Base-by-base conservation (phyloP, 352 stramenopile species). In the Phytophthora litchii region DNA sequence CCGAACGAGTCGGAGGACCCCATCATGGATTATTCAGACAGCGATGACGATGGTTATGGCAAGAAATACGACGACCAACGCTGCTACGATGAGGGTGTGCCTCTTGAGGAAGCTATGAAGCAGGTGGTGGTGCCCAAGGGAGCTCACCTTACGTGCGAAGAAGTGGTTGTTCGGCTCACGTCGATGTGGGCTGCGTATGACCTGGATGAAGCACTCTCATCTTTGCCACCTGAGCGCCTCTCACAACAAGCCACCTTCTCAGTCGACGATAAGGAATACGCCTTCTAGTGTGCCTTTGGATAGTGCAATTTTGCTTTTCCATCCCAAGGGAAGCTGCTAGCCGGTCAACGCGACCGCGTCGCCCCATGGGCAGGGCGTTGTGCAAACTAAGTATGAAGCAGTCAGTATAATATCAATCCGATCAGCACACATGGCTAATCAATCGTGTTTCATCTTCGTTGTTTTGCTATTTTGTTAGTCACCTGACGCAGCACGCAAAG, bases 171-270 rank as follows among this genome's bases (percentile, higher is more conserved):
- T 35, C 80, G 85, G 3, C 61, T 94, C 41, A 89, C 74, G 17
- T 86, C 80, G 23, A 92, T 94, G 85, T 94, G 85, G 85, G 75
- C 83, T 10, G 59, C 83, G 34, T 94, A 88, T 67, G 81, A 88
- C 23, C 54, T 85, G 23, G 67, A 85, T 9, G 77, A 86, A 37
- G 74, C 70, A 46, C 70, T 88, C 7, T 74, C 77, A 37, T 70
- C 74, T 21, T 66, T 86, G 41, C 64, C 72, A 25, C 62, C 77
- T 5, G 74, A 83, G 21, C 74, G 74, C 0, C 70, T 77, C 29
- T 86, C 76, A 40, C 61, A 86, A 41, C 68, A 76, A 43, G 59
- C 83, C 42, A 80, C 65, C 23, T 74, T 80, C 42, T 74, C 67
- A 37, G 19, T 70, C 10, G 67, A 75, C 57, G 45, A 69, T 2